These are phyloP conservation scores for Coleophoma eucalyptorum DNA, from an alignment of 2,329 filamentous ascomycete genomes.

Conservation along the genomic window DNA sequence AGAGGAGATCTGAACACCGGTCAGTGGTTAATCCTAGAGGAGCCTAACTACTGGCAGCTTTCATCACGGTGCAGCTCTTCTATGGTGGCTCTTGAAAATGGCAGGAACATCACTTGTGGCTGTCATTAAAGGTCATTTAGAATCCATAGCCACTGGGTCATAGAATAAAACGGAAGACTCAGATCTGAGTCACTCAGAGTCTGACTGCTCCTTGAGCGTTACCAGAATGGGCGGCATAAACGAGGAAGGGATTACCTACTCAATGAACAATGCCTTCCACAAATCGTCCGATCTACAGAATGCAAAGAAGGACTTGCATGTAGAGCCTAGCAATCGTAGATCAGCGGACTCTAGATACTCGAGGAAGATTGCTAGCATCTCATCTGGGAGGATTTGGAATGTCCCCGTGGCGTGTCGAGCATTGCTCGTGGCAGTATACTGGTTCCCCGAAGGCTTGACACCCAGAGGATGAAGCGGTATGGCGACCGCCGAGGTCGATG, in stretches of 20 bases:
- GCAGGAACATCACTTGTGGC: too few species aligned
- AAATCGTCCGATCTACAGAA: slow-evolving; percentile 81
- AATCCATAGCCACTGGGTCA: too few species aligned
- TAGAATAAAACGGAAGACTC: too few species aligned
- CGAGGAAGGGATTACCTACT: slow-evolving; percentile 56
- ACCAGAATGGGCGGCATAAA: too few species aligned
- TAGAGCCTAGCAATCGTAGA: slow-evolving; percentile 65
- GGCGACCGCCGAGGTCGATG: slow-evolving; percentile 33
- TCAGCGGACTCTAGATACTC: slow-evolving; percentile 66
- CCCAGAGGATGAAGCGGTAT: slow-evolving; percentile 79
- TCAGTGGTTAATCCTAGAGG: neutral
- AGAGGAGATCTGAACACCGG: slow-evolving; percentile 15
- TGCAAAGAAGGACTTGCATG: slow-evolving; percentile 83
- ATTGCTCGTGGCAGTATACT: slow-evolving; percentile 61
- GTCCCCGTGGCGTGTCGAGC: slow-evolving; percentile 62
- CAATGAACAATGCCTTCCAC: slow-evolving; percentile 81
- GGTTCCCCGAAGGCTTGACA: slow-evolving; percentile 85
- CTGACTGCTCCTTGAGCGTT: too few species aligned
- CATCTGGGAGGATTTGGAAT: slow-evolving; percentile 72
- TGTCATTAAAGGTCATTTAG: too few species aligned
- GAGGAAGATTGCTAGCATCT: slow-evolving; percentile 70
- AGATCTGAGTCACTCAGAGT: too few species aligned
- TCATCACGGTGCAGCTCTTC: too few species aligned
- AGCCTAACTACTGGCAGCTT: too few species aligned
- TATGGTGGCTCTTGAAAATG: too few species aligned